phyloP scores from a whole-genome alignment of 306 rosid genomes.

The Vigna mungo region DNA sequence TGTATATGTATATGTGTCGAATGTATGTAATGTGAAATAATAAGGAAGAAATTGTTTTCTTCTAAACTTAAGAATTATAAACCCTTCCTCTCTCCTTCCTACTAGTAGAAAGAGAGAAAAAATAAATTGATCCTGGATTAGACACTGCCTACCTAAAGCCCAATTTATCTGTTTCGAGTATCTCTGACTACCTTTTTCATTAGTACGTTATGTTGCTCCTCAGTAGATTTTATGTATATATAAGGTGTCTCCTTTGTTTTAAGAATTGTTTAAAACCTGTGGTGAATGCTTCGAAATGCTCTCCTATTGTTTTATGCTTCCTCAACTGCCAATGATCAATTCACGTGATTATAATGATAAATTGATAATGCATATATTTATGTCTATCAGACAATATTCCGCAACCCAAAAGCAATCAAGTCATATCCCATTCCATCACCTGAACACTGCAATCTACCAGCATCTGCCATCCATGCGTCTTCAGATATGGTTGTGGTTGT shows the following conservation, averaged over 20 bases:
- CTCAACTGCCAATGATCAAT: conserved; percentile 30
- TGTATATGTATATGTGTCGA: no score
- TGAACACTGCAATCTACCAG: conserved; percentile 95
- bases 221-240: conserved; percentile 4
- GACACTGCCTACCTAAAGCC: neutral
- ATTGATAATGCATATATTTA: conserved; percentile 35
- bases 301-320: conserved; percentile 17
- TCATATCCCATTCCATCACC: conserved; percentile 81
- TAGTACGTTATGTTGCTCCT: neutral
- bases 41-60: no score
- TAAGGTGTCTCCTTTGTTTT: conserved; percentile 5
- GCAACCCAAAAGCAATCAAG: conserved; percentile 85
- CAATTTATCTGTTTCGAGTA: conserved; percentile 11
- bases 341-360: conserved; percentile 36
- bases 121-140: neutral
- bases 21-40: no score
- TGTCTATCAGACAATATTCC: conserved; percentile 85
- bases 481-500: conserved; percentile 82
- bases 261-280: conserved; percentile 34
- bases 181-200: neutral
- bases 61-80: neutral
- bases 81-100: neutral
- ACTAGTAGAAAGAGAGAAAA: neutral
- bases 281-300: conserved; percentile 36
- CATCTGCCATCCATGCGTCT: conserved; percentile 88